These are phyloP conservation scores for Spergularia bocconei DNA, from an alignment of 148 eudicot species.

Conservation along the genomic window DNA sequence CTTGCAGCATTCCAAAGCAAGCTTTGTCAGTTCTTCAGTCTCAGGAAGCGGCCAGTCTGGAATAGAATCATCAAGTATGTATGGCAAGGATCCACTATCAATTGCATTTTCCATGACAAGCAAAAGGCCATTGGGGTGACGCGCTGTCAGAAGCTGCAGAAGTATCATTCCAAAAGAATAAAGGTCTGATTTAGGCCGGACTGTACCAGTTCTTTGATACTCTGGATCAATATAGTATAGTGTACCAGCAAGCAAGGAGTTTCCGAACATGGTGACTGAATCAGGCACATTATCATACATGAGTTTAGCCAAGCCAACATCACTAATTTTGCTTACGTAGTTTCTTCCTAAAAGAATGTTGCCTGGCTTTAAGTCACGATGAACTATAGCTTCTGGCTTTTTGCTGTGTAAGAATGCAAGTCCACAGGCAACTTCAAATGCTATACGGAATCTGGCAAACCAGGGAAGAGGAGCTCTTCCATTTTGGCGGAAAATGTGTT, in stretches of 20 bases:
- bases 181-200: conserved; percentile 72
- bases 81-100: conserved; percentile 39
- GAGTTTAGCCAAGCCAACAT: conserved; percentile 70
- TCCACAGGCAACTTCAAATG: conserved; percentile 71
- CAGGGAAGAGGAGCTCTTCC: conserved; percentile 53
- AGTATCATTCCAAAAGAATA: conserved; percentile 73
- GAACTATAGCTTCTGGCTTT: conserved; percentile 64
- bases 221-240: conserved; percentile 73
- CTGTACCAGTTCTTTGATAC: conserved; percentile 79
- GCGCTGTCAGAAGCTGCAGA: conserved; percentile 61
- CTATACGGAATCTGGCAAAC: conserved; percentile 61
- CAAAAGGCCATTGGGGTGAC: conserved; percentile 60
- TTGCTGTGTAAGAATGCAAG: conserved; percentile 69
- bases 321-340: conserved; percentile 65
- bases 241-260: conserved; percentile 62
- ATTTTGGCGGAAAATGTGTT: conserved; percentile 37
- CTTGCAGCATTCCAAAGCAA: conserved; percentile 60
- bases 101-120: conserved; percentile 56
- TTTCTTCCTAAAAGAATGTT: conserved; percentile 62
- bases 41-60: conserved; percentile 66
- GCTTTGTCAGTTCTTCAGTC: conserved; percentile 50
- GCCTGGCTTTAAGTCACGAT: conserved; percentile 74
- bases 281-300: conserved; percentile 54
- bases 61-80: conserved; percentile 57
- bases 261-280: conserved; percentile 50